A percentile compares a stretch with the other conserved stretches of the same genome.
Conservation (phyloP, 805 yeast species). For the Groenewaldozyma salmanticensis region DNA sequence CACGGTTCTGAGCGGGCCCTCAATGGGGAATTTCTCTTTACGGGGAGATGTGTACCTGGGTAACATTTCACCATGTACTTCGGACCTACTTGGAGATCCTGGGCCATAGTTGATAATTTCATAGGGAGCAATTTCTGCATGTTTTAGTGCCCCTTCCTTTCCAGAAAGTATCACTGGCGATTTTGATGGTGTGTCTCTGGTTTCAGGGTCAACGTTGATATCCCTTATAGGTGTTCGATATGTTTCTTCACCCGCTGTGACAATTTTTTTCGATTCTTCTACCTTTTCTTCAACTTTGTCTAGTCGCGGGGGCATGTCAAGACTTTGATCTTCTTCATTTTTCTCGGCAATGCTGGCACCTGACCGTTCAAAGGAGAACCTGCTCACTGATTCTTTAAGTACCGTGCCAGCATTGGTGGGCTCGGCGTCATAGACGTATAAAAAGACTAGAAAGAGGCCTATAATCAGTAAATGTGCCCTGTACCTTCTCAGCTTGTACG, state of each 20-base stretch:
- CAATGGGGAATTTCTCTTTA: conserved; percentile 12
- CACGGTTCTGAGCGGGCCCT: conserved; percentile 3
- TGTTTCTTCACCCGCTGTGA: no score
- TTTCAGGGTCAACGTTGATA: no score
- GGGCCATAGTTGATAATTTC: conserved; percentile 13
- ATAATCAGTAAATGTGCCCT: conserved; percentile 2
- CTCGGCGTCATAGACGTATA: conserved; percentile 1
- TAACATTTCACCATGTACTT: conserved; percentile 2
- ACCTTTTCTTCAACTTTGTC: no score
- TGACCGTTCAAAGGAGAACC: no score
- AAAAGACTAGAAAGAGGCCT: conserved; percentile 2
- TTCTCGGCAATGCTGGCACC: no score
- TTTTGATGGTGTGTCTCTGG: no score
- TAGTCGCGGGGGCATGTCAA: no score
- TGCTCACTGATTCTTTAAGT: no score
- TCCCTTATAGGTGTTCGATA: not conserved
- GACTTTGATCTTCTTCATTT: no score
- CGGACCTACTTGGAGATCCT: conserved; percentile 8
- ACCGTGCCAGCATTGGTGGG: no score
- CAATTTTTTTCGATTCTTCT: no score
- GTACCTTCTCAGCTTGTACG: conserved; percentile 4
- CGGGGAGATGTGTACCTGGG: conserved; percentile 9
- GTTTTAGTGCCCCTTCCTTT: not conserved
- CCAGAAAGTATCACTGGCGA: no score
- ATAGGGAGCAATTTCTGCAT: not conserved